Evolutionary conservation across 306 rosid species (phyloP).

Genomic region (Trifolium repens): DNA sequence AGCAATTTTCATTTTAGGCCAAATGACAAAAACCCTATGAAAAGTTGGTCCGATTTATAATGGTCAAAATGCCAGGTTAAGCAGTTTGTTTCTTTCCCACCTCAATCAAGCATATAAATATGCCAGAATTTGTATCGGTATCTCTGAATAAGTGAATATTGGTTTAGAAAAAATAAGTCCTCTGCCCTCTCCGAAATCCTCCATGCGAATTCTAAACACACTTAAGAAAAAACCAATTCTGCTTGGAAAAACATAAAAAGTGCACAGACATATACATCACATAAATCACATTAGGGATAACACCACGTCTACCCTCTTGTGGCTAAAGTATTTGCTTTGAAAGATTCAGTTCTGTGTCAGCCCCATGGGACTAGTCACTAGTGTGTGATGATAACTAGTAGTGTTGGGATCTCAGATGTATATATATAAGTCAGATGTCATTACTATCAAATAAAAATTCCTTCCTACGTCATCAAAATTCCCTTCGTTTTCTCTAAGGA

Average conservation of each 20-base stretch:
- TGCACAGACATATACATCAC: neutral
- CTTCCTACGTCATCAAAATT: neutral
- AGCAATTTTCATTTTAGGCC: neutral
- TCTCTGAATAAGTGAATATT: neutral
- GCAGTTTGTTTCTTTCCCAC: neutral
- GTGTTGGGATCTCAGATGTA: no score
- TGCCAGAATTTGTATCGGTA: neutral
- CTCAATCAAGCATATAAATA: constrained; percentile 15
- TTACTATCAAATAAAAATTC: neutral
- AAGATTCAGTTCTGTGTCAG: neutral
- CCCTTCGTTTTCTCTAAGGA: neutral
- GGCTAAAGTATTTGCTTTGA: neutral
- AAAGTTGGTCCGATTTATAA: constrained; percentile 1
- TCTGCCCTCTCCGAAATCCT: neutral
- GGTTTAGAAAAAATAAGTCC: neutral
- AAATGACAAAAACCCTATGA: constrained; percentile 10
- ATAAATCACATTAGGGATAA: neutral
- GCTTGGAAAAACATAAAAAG: no score
- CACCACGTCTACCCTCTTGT: neutral
- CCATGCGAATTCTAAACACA: neutral
- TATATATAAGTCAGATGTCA: neutral
- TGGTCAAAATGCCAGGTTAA: neutral
- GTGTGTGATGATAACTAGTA: neutral
- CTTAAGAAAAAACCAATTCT: neutral
- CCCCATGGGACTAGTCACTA: neutral